Base-by-base conservation (phyloP, 208 protist genomes). In the Crithidia bombi region DNA sequence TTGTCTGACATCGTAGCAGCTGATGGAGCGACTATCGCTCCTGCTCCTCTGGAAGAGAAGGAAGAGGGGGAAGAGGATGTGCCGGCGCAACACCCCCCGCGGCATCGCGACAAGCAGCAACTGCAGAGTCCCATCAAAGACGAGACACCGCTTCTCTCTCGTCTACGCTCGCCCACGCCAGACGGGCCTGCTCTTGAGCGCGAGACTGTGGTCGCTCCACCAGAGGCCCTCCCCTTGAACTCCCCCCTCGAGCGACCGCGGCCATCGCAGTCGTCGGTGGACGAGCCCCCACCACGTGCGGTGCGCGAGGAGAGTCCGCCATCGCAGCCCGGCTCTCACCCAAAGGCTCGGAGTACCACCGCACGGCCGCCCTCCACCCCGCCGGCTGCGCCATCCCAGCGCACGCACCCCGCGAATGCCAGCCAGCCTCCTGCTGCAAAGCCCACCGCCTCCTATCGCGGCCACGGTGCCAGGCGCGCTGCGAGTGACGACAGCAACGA, bases 261-360 rank as follows among this genome's bases (percentile, higher is more conserved):
- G 44, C 35, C 54, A 9, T 65, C 47, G 33, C 44, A 39, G 63
- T 58, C 28, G 30, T 66, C 58, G 2, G 47, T 44, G 26, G 70
- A 65, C 44, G 70, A 69, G 44, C 64, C 70, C 10, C 55, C 38
- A 47, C 70, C 70, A 3, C 70, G 70, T 11, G 36, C 57, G 10
- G 63, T 57, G 63, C 50, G 55, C 2, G 63, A 65, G 23, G 57
- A 63, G n/a, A 65, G 55, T 11, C 52, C 25, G 30, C 28, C 10
- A 25, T 35, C 10, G 46, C 70, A 41, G 26, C 33, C 51, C 26
- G 56, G 63, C 54, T 71, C 72, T 0, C 67, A 61, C 26, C 72
- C 72, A 2, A 83, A 78, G 57, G 73, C 69, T 39, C 78, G 78
- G 19, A 83, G 78, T 43, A 68, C 47, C 1, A 83, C 78, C 14